Evolutionary conservation across 352 stramenopile species (phyloP), one percentile per base, ranked within the genome.

Genomic region (Phytophthora colocasiae): DNA sequence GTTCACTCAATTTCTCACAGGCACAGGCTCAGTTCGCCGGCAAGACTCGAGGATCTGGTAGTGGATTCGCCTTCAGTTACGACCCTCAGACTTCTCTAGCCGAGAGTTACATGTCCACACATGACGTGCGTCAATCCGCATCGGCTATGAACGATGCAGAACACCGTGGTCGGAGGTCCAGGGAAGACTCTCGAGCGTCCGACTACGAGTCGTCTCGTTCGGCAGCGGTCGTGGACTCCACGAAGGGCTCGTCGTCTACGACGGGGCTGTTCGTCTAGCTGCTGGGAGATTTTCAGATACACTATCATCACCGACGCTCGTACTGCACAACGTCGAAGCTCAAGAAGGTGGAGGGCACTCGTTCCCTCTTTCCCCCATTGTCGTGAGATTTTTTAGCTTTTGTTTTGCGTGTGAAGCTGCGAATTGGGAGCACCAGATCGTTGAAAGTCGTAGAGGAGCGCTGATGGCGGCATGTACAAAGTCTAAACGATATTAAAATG

Each of bases 21-120:
- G 54, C 22, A 8, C 61, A 70, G 27, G 45, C 48, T 24, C 67
- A 66, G 17, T 61, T 39, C 22, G 22, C 43, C 51, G 69, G 34
- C 69, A 87, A 77, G 68, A 87, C 66, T 60, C 82, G 83, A 24
- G 77, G 80, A 48, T 94, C 86, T 40, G 89, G 76, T 44, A 89
- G 87, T 45, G 87, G 87, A 22, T 95, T 91, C 60, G 87, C 87
- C 17, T 95, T 90, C 69, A 95, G 87, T 51, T 90, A 91, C 63
- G 87, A 95, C 56, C 81, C 85, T 5, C 80, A 90, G 50, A 93
- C 87, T 22, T 87, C 87, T 43, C 68, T 87, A 66, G 87, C 85
- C 32, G 87, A 95, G 63, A 87, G 81, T 53, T 91, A 92, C 69
- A 93, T 95, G 66, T 78, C 83, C 6, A 90, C 80, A 11, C 83